These are phyloP conservation scores for Fusarium metavorans DNA, from an alignment of 2,329 filamentous ascomycete species.

Conservation along the genomic window DNA sequence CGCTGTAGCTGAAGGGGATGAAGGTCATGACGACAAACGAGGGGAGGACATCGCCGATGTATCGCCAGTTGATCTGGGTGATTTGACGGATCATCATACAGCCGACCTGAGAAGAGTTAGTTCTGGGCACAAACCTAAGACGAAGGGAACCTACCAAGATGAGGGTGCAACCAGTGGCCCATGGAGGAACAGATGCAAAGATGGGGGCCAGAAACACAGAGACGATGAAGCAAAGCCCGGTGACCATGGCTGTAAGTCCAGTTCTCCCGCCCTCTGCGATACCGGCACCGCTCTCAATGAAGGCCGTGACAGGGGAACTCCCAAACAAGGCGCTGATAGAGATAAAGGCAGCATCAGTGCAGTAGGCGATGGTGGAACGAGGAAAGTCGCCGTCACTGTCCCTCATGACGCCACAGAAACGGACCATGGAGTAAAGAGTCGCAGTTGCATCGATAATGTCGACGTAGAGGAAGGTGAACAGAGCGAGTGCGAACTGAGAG, in stretches of 20 bases:
- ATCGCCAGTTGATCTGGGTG: constrained; percentile 80
- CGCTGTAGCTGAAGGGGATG: constrained; percentile 84
- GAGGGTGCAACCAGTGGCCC: constrained; percentile 81
- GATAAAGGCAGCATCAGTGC: constrained; percentile 77
- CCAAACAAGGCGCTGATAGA: constrained; percentile 78
- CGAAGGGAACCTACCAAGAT: constrained; percentile 65
- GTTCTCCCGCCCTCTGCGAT: constrained; percentile 82
- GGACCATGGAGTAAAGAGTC: constrained; percentile 85
- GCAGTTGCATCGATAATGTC: constrained; percentile 84
- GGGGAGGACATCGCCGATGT: constrained; percentile 80
- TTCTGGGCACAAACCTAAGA: background rate
- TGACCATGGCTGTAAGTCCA: constrained; percentile 76
- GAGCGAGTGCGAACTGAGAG: constrained; percentile 75
- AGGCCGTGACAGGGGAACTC: constrained; percentile 78
- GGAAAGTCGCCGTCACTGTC: constrained; percentile 83
- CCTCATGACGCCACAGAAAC: constrained; percentile 76
- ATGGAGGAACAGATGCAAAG: constrained; percentile 81
- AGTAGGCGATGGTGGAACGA: constrained; percentile 84
- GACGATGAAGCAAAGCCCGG: constrained; percentile 77
- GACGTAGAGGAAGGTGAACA: constrained; percentile 84
- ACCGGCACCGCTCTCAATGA: constrained; percentile 81
- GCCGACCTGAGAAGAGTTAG: constrained; percentile 64
- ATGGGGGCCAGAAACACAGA: constrained; percentile 82
- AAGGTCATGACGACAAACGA: constrained; percentile 81
- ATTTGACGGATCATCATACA: constrained; percentile 84